A percentile compares a stretch with the other conserved stretches of the same genome.
Conservation (phyloP, 2,329 filamentous ascomycete species). For the Curvularia sp. region DNA sequence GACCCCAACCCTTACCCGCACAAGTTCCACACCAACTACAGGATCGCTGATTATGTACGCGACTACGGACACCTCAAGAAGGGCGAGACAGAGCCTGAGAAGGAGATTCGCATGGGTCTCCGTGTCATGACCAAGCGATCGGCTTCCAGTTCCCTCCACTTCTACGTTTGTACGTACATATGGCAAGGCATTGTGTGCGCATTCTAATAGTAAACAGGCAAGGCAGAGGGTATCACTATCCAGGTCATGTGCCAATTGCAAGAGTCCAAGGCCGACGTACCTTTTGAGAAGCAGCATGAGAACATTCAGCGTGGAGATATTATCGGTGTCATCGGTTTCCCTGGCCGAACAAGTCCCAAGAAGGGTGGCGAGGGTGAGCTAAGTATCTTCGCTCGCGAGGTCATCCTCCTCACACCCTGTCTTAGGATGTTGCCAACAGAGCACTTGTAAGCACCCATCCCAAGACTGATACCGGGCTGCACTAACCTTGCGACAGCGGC, state of each 20-base stretch:
- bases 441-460: constrained; percentile 57
- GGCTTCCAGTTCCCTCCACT: constrained; percentile 35
- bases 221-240: constrained; percentile 75
- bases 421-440: constrained; percentile 85
- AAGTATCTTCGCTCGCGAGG: constrained; percentile 87
- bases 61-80: constrained; percentile 84
- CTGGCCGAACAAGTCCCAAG: constrained; percentile 87
- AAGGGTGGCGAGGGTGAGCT: constrained; percentile 89
- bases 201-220: constrained; percentile 52
- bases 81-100: constrained; percentile 80
- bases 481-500: constrained; percentile 63
- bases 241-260: constrained; percentile 94
- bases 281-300: constrained; percentile 89
- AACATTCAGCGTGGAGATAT: constrained; percentile 90
- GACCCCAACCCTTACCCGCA: constrained; percentile 85
- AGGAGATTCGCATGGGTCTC: constrained; percentile 77
- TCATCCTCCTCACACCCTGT: constrained; percentile 87
- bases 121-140: constrained; percentile 70
- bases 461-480: background rate
- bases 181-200: background rate
- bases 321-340: constrained; percentile 84
- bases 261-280: constrained; percentile 70
- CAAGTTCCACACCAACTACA: constrained; percentile 87
- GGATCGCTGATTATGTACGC: constrained; percentile 78
- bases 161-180: constrained; percentile 36